Percentiles rank a stretch among this genome's conserved stretches.
Conservation (phyloP, 2,329 filamentous ascomycete species). For the Ploettnerulaceae sp. region DNA sequence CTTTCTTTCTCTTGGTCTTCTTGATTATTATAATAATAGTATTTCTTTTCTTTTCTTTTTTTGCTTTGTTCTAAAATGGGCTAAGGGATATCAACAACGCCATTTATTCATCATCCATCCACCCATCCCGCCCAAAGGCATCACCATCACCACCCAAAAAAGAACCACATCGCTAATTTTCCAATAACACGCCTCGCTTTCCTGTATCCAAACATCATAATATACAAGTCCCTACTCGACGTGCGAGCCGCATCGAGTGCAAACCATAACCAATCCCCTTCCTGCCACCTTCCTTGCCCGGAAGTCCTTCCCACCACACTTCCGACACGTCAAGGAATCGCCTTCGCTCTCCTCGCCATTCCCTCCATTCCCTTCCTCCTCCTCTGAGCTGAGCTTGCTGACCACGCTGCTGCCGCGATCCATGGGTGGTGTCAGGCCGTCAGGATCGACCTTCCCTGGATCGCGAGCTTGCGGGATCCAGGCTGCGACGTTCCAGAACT, state of each 20-base stretch:
- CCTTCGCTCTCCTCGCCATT: constrained; percentile 31
- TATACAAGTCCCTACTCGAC: constrained; percentile 17
- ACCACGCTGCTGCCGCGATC: constrained; percentile 30
- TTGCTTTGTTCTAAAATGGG: no score
- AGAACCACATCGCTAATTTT: background rate
- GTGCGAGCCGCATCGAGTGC: constrained; percentile 47
- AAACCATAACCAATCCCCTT: constrained; percentile 53
- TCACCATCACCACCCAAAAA: background rate
- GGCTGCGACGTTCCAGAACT: constrained; percentile 54
- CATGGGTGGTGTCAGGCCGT: constrained; percentile 17
- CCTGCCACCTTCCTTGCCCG: constrained; percentile 52
- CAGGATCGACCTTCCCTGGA: constrained; percentile 20
- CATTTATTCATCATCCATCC: no score
- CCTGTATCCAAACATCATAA: constrained; percentile 4
- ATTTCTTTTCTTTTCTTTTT: no score
- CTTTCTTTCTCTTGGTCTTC: no score
- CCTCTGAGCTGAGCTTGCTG: constrained; percentile 56
- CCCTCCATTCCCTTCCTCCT: constrained; percentile 37
- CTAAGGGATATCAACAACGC: no score
- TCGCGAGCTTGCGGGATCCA: constrained; percentile 38
- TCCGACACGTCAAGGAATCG: constrained; percentile 49
- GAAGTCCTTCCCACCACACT: constrained; percentile 59
- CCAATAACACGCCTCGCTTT: background rate
- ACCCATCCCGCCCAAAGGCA: no score
- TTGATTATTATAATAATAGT: no score